Evolutionary conservation across 192 early-diverging fungal genomes (phyloP).

Genomic region (Cladochytrium replicatum): DNA sequence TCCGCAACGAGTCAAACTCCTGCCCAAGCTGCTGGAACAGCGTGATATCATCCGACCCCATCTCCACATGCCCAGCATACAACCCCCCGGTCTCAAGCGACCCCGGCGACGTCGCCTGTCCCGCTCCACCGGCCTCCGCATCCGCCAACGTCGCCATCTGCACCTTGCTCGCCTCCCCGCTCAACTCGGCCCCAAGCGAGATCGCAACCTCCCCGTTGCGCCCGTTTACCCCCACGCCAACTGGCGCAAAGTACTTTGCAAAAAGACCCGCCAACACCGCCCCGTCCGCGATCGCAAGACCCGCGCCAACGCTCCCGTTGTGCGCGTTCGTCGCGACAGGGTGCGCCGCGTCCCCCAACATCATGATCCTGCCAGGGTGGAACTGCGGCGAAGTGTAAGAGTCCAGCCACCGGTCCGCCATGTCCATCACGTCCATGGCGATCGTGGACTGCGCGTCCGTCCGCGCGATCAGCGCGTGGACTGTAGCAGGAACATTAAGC

Average conservation of each 20-base stretch:
- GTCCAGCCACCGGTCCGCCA: slow-evolving; percentile 24
- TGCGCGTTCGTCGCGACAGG: slow-evolving; percentile 33
- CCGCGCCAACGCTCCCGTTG: slow-evolving; percentile 30
- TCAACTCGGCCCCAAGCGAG: too few relatives aligned
- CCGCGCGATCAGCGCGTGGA: slow-evolving; percentile 30
- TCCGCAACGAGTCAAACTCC: slow-evolving; percentile 28
- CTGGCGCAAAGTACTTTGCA: slow-evolving; percentile 13
- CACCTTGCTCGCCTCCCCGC: too few relatives aligned
- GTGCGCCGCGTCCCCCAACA: slow-evolving; percentile 46
- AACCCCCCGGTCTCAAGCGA: too few relatives aligned
- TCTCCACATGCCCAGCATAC: too few relatives aligned
- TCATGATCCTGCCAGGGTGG: slow-evolving; percentile 41
- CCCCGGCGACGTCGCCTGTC: too few relatives aligned
- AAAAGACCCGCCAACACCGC: slow-evolving; percentile 36
- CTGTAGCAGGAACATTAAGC: slow-evolving; percentile 16
- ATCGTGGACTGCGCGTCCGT: slow-evolving; percentile 23
- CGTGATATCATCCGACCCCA: slow-evolving; percentile 9
- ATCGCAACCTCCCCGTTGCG: too few relatives aligned
- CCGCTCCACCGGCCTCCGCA: too few relatives aligned
- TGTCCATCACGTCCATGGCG: slow-evolving; percentile 27
- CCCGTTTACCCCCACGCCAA: too few relatives aligned
- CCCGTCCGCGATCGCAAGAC: slow-evolving; percentile 35
- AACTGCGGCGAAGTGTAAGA: slow-evolving; percentile 32
- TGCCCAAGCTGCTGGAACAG: slow-evolving; percentile 12
- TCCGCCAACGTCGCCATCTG: too few relatives aligned